Conservation (phyloP, 306 rosid genomes). For the Canavalia ensiformis region DNA sequence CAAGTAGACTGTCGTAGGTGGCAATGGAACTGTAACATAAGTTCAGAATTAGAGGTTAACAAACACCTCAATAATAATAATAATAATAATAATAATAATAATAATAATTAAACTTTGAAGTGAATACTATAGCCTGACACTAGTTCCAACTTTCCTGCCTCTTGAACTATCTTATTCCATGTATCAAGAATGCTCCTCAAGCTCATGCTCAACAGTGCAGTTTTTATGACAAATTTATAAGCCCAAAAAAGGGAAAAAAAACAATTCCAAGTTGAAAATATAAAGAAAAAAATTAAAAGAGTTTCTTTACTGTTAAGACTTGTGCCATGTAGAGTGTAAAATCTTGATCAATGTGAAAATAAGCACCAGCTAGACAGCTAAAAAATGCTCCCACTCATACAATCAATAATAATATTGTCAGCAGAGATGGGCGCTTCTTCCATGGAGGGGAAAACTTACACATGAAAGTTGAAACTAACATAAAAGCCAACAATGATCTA, state of each 20-base stretch:
- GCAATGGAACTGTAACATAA: conserved; percentile 71
- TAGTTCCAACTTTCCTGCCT: conserved; percentile 1
- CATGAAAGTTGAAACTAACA: conserved; percentile 23
- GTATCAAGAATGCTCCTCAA: conserved; percentile 7
- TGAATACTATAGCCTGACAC: not conserved
- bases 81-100: not conserved
- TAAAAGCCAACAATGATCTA: not conserved
- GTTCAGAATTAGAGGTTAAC: conserved; percentile 37
- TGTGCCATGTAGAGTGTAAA: not conserved
- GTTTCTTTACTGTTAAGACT: not conserved
- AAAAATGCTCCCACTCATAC: not conserved
- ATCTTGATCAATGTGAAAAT: not conserved
- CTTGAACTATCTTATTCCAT: not conserved
- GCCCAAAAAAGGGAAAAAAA: not conserved
- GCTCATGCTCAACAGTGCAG: not conserved
- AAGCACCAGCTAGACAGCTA: not conserved
- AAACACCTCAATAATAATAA: not conserved
- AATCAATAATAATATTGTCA: not conserved
- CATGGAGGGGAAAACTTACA: conserved; percentile 26
- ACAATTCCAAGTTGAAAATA: not conserved
- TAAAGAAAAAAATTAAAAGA: not conserved
- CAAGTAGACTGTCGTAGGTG: conserved; percentile 76
- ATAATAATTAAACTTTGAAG: too few relatives aligned
- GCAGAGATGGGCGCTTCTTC: conserved; percentile 16
- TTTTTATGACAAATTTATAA: not conserved